phyloP scores from a whole-genome alignment of 2,329 filamentous ascomycete species.

The Fusarium miscanthi region DNA sequence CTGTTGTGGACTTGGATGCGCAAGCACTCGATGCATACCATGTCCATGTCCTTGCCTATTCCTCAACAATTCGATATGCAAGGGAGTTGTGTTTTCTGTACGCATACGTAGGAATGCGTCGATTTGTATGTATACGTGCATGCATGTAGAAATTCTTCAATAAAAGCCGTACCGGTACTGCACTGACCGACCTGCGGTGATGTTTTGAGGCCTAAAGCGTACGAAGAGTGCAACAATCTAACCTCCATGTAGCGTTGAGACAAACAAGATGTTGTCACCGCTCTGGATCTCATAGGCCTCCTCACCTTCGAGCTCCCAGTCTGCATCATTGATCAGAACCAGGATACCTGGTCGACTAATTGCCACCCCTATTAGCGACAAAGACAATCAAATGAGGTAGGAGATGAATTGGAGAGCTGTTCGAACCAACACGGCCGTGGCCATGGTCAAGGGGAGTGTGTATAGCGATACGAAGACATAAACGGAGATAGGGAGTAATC shows the following conservation, averaged over 20 bases:
- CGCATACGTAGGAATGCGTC: conserved; percentile 14
- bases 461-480: conserved; percentile 15
- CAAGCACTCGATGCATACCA: conserved; percentile 29
- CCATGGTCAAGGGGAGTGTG: conserved; percentile 38
- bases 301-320: conserved; percentile 98
- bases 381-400: conserved; percentile 12
- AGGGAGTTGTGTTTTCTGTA: conserved; percentile 29
- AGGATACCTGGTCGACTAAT: conserved; percentile 91
- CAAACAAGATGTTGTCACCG: conserved; percentile 91
- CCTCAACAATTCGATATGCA: conserved; percentile 37
- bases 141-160: conserved; percentile 34
- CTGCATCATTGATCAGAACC: conserved; percentile 95
- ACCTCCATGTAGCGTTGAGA: conserved; percentile 95
- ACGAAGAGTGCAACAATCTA: conserved; percentile 54
- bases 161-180: conserved; percentile 16
- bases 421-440: conserved; percentile 11
- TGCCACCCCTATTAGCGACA: conserved; percentile 45
- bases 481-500: background rate
- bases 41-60: conserved; percentile 7
- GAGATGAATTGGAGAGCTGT: conserved; percentile 1
- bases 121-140: conserved; percentile 9
- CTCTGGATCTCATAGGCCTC: conserved; percentile 85
- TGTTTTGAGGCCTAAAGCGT: conserved; percentile 7
- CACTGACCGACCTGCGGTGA: conserved; percentile 18
- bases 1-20: conserved; percentile 21